These are phyloP conservation scores for Hymenotorrendiella dingleyae DNA, from an alignment of 2,329 filamentous ascomycete species.

Conservation along the genomic window DNA sequence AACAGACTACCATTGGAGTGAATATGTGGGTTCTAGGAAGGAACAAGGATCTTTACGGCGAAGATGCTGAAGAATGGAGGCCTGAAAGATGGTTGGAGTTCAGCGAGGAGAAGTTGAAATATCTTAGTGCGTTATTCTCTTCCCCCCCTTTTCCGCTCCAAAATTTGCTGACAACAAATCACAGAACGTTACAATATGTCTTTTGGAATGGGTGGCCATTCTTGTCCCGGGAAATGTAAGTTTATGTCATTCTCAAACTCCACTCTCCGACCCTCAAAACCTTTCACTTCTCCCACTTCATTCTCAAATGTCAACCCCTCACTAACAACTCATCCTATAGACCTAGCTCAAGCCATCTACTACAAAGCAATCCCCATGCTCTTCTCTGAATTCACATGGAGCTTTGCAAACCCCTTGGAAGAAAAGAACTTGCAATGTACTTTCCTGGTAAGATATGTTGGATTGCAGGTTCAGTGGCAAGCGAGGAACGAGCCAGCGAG, in stretches of 20 bases:
- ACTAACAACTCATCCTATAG: conserved; percentile 1
- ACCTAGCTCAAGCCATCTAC: conserved; percentile 14
- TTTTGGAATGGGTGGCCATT: conserved; percentile 11
- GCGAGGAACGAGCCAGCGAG: too few relatives aligned
- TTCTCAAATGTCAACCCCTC: not conserved
- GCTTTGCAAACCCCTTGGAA: conserved; percentile 2
- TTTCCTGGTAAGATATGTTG: conserved; percentile 29
- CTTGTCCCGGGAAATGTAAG: conserved; percentile 14
- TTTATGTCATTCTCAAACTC: too few relatives aligned
- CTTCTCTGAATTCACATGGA: conserved; percentile 10
- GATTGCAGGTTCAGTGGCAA: conserved; percentile 41
- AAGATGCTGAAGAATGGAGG: conserved; percentile 31
- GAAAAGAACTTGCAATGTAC: conserved; percentile 9
- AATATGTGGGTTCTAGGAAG: conserved; percentile 30
- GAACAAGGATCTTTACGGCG: conserved; percentile 9
- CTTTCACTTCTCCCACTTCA: too few relatives aligned
- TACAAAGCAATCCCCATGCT: conserved; percentile 14
- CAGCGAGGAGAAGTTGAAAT: conserved; percentile 9
- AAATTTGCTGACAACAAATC: not conserved
- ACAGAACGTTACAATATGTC: conserved; percentile 11
- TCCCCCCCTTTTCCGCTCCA: not conserved
- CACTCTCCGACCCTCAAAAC: too few relatives aligned
- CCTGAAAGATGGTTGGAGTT: conserved; percentile 40
- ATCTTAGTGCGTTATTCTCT: conserved; percentile 2
- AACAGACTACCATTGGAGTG: conserved; percentile 41